A percentile compares a stretch with the other conserved stretches of the same genome.
Evolutionary conservation across 1,284 basidiomycete species (phyloP).

Genomic region (Ganoderma leucocontextum): DNA sequence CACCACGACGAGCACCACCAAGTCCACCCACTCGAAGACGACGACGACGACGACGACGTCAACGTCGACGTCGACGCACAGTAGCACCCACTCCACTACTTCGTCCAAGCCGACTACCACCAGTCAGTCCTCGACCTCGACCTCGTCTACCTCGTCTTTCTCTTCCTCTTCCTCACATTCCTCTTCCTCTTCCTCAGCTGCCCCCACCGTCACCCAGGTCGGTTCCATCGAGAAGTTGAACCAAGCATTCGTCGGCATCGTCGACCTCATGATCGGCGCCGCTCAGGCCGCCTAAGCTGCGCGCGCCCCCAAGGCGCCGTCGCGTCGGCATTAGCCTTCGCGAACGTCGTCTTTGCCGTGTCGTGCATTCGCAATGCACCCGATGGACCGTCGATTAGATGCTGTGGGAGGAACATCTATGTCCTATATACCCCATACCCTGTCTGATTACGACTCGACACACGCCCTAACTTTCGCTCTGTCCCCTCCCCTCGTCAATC

Average conservation of each 20-base stretch:
- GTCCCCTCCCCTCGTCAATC: background rate
- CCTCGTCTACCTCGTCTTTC: slow-evolving; percentile 32
- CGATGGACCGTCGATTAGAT: background rate
- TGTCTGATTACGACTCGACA: background rate
- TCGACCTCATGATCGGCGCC: slow-evolving; percentile 43
- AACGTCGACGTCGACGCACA: slow-evolving; percentile 38
- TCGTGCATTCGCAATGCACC: slow-evolving; percentile 6
- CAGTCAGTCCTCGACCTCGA: slow-evolving; percentile 33
- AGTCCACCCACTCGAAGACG: slow-evolving; percentile 36
- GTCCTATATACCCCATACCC: slow-evolving; percentile 10
- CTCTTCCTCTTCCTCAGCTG: slow-evolving; percentile 41
- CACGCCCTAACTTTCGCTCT: slow-evolving; percentile 1
- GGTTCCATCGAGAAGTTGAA: slow-evolving; percentile 47
- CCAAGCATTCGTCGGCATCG: slow-evolving; percentile 50
- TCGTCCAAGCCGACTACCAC: slow-evolving; percentile 35
- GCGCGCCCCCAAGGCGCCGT: background rate
- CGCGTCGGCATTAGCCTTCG: slow-evolving; percentile 2
- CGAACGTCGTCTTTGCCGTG: background rate
- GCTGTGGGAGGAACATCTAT: slow-evolving; percentile 2
- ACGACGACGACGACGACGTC: slow-evolving; percentile 33
- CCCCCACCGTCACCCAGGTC: slow-evolving; percentile 38
- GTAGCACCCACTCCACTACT: slow-evolving; percentile 23
- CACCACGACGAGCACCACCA: slow-evolving; percentile 30
- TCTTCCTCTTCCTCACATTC: slow-evolving; percentile 35
- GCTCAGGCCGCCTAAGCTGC: slow-evolving; percentile 24